phyloP scores from a whole-genome alignment of 148 eudicot species.

The Fagopyrum tataricum region DNA sequence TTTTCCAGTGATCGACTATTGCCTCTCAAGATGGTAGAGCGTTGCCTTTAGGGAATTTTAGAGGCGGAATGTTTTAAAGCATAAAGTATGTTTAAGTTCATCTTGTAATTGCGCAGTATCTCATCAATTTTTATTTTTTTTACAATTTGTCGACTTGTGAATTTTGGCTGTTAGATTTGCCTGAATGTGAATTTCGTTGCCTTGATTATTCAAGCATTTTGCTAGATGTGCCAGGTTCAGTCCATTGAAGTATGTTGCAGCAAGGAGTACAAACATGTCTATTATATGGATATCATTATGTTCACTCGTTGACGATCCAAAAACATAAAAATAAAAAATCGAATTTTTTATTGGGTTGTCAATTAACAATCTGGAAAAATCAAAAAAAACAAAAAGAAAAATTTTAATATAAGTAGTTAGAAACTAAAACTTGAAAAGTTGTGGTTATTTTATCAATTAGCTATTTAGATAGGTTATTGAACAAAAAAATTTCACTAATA shows the following conservation, averaged over 20 bases:
- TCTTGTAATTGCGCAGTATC: neutral
- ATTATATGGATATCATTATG: too few species aligned
- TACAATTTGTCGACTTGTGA: neutral
- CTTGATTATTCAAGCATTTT: slow-evolving; percentile 39
- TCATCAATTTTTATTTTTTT: neutral
- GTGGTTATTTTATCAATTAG: too few species aligned
- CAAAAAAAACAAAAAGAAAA: too few species aligned
- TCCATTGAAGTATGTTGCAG: slow-evolving; percentile 82
- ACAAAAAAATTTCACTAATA: too few species aligned
- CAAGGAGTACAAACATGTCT: slow-evolving; percentile 87
- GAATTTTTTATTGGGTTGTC: too few species aligned
- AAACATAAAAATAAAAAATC: too few species aligned
- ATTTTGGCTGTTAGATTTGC: neutral
- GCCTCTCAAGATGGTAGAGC: slow-evolving; percentile 46
- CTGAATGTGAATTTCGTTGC: neutral
- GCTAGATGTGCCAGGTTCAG: slow-evolving; percentile 88
- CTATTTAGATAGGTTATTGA: too few species aligned
- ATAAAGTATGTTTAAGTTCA: slow-evolving; percentile 41
- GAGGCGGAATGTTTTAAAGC: slow-evolving; percentile 70
- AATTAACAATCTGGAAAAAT: too few species aligned
- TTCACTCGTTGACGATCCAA: too few species aligned
- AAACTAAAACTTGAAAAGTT: too few species aligned
- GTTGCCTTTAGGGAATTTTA: slow-evolving; percentile 61
- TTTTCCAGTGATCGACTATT: neutral
- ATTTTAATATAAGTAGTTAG: too few species aligned